Conservation (phyloP, 2,329 filamentous ascomycete genomes). For the Clarireedia paspali region DNA sequence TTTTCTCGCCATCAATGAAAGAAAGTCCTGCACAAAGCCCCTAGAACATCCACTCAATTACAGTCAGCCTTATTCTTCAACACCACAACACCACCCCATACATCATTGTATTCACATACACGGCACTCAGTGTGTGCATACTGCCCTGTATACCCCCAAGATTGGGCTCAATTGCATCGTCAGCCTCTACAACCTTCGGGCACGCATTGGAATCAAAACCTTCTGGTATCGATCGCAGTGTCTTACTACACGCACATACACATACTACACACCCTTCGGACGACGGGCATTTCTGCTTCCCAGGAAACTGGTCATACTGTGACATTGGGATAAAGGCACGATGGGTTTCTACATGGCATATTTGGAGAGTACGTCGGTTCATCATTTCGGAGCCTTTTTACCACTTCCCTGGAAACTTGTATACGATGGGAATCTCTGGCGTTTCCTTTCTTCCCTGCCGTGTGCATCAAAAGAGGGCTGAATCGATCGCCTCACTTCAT, state of each 20-base stretch:
- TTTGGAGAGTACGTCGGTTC: conserved; percentile 29
- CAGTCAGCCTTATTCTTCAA: conserved; percentile 29
- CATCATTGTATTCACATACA: conserved; percentile 27
- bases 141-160: conserved; percentile 33
- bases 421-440: conserved; percentile 14
- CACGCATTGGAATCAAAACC: conserved; percentile 18
- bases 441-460: not conserved
- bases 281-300: conserved; percentile 15
- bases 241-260: conserved; percentile 19
- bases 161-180: conserved; percentile 50
- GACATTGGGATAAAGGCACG: conserved; percentile 23
- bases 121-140: conserved; percentile 28
- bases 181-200: conserved; percentile 19
- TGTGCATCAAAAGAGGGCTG: conserved; percentile 6
- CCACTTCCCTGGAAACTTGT: conserved; percentile 20
- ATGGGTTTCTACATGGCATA: conserved; percentile 59
- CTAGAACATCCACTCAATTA: conserved; percentile 28
- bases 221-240: conserved; percentile 21
- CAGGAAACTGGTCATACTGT: conserved; percentile 15
- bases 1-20: conserved; percentile 50
- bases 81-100: conserved; percentile 27
- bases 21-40: conserved; percentile 29
- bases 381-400: conserved; percentile 15
- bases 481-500: conserved; percentile 6
- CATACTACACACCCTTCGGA: conserved; percentile 8